phyloP scores from a whole-genome alignment of 176 grass and related monocot genomes.

The Oryza meridionalis region DNA sequence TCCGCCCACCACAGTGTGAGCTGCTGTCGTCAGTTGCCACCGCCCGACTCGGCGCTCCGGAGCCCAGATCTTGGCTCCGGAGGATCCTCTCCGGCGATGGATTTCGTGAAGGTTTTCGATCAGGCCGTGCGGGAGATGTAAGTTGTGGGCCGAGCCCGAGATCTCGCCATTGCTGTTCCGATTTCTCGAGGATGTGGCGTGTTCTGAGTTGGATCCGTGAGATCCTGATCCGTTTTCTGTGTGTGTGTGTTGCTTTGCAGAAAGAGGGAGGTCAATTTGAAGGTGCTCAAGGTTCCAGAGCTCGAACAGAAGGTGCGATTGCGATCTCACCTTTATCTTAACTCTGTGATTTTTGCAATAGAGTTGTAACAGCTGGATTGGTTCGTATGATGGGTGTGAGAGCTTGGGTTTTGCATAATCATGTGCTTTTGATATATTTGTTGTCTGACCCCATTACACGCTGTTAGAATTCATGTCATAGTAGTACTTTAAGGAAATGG shows the following conservation, averaged over 20 bases:
- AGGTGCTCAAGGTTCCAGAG: conserved; percentile 99
- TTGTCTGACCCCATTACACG: conserved; percentile 8
- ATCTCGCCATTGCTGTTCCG: neutral
- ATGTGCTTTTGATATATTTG: neutral
- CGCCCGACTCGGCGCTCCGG: neutral
- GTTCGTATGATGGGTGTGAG: conserved; percentile 13
- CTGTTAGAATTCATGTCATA: conserved; percentile 2
- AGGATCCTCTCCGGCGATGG: conserved; percentile 45
- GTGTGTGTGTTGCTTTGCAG: conserved; percentile 43
- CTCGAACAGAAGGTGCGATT: conserved; percentile 97
- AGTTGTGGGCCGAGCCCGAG: conserved; percentile 37
- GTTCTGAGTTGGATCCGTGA: conserved; percentile 10
- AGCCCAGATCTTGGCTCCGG: conserved; percentile 38
- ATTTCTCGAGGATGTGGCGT: neutral
- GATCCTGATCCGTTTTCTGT: conserved; percentile 38
- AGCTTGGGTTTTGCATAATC: conserved; percentile 1
- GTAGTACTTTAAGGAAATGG: neutral
- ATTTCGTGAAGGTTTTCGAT: conserved; percentile 99
- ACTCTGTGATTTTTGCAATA: neutral
- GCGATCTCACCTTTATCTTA: conserved; percentile 53
- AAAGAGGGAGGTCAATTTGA: conserved; percentile 99
- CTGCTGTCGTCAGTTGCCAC: conserved; percentile 17
- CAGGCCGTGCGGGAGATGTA: conserved; percentile 98
- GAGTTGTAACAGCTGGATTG: neutral
- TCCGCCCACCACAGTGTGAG: neutral